Conservation (phyloP, 2,329 filamentous ascomycete genomes). For the Malbranchea cinnamomea region DNA sequence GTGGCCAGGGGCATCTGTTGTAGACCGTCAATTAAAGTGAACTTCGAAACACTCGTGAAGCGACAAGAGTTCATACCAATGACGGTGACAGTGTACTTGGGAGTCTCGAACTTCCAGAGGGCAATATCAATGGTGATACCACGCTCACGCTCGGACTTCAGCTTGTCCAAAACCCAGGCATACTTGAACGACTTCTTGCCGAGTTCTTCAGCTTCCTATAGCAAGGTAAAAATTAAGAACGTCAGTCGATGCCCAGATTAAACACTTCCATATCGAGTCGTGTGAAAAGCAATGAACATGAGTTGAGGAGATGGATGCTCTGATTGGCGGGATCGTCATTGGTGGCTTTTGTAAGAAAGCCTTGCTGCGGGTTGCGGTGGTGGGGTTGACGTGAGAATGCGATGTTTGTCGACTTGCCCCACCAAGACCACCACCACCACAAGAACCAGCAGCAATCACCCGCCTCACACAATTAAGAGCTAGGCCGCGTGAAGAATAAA, state of each 20-base stretch:
- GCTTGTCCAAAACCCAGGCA: conserved; percentile 99
- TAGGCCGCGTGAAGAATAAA: background rate
- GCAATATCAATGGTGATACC: conserved; percentile 99
- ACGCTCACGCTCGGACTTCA: conserved; percentile 99
- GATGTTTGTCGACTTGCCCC: conserved; percentile 5
- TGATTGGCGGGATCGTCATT: too few relatives aligned
- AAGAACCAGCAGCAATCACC: too few relatives aligned
- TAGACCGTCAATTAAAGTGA: conserved; percentile 9
- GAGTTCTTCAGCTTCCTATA: conserved; percentile 91
- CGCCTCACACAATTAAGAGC: background rate
- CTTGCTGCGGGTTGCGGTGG: too few relatives aligned
- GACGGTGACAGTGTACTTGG: conserved; percentile 95
- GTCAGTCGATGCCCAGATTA: too few relatives aligned
- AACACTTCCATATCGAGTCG: too few relatives aligned
- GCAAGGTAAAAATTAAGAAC: too few relatives aligned
- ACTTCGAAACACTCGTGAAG: background rate
- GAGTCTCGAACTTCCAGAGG: conserved; percentile 99
- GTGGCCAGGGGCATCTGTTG: conserved; percentile 83
- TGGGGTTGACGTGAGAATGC: conserved; percentile 6
- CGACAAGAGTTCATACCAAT: conserved; percentile 50
- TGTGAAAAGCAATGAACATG: too few relatives aligned
- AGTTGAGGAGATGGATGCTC: too few relatives aligned
- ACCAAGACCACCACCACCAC: conserved; percentile 4
- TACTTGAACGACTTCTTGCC: conserved; percentile 99
- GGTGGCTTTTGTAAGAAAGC: too few relatives aligned